Evolutionary conservation across 2,329 filamentous ascomycete genomes (phyloP).

Genomic region (Xylariaceae sp.): DNA sequence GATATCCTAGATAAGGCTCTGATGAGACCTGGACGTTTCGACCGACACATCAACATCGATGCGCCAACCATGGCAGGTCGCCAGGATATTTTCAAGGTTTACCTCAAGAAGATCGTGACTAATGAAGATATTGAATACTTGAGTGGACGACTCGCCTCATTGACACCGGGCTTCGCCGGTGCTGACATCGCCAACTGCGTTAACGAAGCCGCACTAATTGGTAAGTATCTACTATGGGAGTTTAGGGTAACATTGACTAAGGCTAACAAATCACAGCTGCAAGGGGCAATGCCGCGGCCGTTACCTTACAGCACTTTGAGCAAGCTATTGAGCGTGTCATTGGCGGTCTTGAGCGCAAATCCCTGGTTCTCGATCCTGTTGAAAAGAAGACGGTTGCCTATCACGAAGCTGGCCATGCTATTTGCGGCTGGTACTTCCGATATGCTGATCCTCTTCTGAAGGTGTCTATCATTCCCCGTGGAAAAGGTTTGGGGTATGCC

Average conservation of each 20-base stretch:
- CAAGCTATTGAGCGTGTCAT: constrained; percentile 97
- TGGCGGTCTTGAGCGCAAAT: constrained; percentile 96
- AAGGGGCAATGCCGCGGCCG: constrained; percentile 77
- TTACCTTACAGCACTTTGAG: constrained; percentile 92
- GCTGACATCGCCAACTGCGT: constrained; percentile 98
- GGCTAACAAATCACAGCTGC: constrained; percentile 71
- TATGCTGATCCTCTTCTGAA: constrained; percentile 97
- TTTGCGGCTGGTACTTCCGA: constrained; percentile 97
- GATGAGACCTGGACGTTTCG: constrained; percentile 96
- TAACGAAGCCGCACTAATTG: constrained; percentile 95
- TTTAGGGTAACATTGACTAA: constrained; percentile 13
- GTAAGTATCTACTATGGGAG: constrained; percentile 58
- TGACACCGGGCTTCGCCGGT: constrained; percentile 96
- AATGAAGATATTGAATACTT: constrained; percentile 88
- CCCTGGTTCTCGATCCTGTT: constrained; percentile 86
- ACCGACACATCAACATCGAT: constrained; percentile 95
- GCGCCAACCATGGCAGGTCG: constrained; percentile 95
- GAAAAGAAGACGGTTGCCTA: constrained; percentile 98
- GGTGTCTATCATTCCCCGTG: constrained; percentile 97
- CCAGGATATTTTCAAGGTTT: constrained; percentile 94
- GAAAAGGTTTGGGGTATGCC: constrained; percentile 92
- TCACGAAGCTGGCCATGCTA: constrained; percentile 96
- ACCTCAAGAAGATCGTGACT: constrained; percentile 93
- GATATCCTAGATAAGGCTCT: constrained; percentile 95
- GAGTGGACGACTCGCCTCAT: constrained; percentile 84